Percentiles rank a stretch among this genome's conserved stretches.
Evolutionary conservation across 2,329 filamentous ascomycete species (phyloP).

Genomic region (Sporothrix dimorphospora): DNA sequence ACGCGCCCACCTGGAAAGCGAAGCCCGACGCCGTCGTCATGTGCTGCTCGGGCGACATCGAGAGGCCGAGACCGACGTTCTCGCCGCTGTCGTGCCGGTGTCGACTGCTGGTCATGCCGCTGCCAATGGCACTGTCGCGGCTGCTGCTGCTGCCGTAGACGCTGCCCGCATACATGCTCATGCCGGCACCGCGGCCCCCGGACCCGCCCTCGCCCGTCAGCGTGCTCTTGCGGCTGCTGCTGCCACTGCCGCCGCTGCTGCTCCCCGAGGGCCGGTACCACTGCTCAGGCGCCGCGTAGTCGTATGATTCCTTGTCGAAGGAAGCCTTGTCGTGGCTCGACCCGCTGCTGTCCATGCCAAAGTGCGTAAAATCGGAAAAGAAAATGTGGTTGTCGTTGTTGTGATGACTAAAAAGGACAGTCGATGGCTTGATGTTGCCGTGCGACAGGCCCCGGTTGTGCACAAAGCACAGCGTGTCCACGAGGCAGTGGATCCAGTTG

Average conservation of each 20-base stretch:
- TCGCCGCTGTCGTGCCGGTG: neutral
- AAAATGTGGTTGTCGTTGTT: slow-evolving; percentile 67
- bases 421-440: slow-evolving; percentile 70
- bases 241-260: slow-evolving; percentile 42
- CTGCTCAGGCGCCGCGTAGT: slow-evolving; percentile 73
- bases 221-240: slow-evolving; percentile 32
- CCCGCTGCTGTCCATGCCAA: slow-evolving; percentile 48
- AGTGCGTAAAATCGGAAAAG: slow-evolving; percentile 63
- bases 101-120: neutral
- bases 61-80: slow-evolving; percentile 29
- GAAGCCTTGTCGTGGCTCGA: slow-evolving; percentile 46
- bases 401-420: slow-evolving; percentile 58
- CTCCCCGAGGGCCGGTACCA: slow-evolving; percentile 52
- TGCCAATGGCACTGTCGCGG: neutral
- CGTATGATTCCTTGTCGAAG: slow-evolving; percentile 70
- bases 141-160: slow-evolving; percentile 43
- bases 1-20: slow-evolving; percentile 31
- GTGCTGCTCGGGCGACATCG: slow-evolving; percentile 41
- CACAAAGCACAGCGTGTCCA: slow-evolving; percentile 68
- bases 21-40: slow-evolving; percentile 20
- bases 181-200: slow-evolving; percentile 34
- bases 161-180: slow-evolving; percentile 39
- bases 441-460: slow-evolving; percentile 68
- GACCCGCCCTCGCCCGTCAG: slow-evolving; percentile 26
- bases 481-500: slow-evolving; percentile 76